Evolutionary conservation across 768 basidiomycete genomes (phyloP), one percentile per base, ranked within the genome.

Genomic region (Multifurca ochricompacta): DNA sequence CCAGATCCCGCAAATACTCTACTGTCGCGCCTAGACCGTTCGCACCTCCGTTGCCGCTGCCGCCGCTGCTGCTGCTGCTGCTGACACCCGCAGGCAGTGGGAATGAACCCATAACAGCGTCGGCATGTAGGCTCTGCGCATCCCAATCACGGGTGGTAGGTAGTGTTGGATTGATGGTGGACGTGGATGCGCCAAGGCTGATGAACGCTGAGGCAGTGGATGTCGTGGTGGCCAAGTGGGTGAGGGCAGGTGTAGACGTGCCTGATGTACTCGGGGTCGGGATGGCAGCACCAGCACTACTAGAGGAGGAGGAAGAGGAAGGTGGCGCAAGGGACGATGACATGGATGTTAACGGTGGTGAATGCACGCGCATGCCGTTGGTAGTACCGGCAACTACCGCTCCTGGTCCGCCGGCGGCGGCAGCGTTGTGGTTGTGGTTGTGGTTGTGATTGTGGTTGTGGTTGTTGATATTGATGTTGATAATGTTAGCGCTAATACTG

Each of bases 1-100:
- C 80, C 45, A 89, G 71, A 63, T 87, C 87, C 50, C 90, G 72
- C 53, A 92, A 73, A 64, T 84, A 83, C 65, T 92, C 90, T 52
- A 87, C 77, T 8, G 84, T 83, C 27, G 86, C 84, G 66, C 82
- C 84, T 4, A 71, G 55, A n/a, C n/a, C n/a, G n/a, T n/a, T n/a
- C n/a, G n/a, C n/a, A n/a, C n/a, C n/a, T n/a, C n/a, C n/a, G n/a
- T n/a, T n/a, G n/a, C n/a, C n/a, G 10, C 64, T 53, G n/a, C 59
- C 49, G 0, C 67, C 60, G 13, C 65, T 50, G 1, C 52, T n/a
- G n/a, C n/a, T n/a, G n/a, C 36, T 13, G 35, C 13, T 1, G 40
- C 51, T 2, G 54, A 8, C 16, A 10, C 19, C 37, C 1, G 21
- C 34, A 8, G 30, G 48, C 6, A 42, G 48, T 3, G 42, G 28